Evolutionary conservation across 371 early-diverging fungal genomes (phyloP), one percentile per base, ranked within the genome.

Genomic region (Mucor lusitanicus): DNA sequence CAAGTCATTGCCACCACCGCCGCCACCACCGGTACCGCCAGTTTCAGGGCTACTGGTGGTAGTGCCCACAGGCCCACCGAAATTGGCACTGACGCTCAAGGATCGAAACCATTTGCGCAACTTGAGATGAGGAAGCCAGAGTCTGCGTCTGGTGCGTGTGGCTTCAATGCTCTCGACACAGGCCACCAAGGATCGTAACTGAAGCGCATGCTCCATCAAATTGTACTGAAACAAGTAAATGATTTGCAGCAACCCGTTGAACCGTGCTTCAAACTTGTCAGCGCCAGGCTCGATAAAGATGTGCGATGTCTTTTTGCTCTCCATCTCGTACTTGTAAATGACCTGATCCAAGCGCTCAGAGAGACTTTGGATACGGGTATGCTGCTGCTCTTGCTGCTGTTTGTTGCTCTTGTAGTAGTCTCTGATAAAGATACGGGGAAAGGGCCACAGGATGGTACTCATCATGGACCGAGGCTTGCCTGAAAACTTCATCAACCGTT

Each of bases 361-460:
- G 13, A 64, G 53, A 6, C n/a, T 15, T 11, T 63, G 39, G 5
- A 63, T 54, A 3, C 33, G 53, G 3, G 23, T 25, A 17, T 50
- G 53, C n/a, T 59, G 32, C 15, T 39, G 40, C 12, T 55, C 37
- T 25, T 27, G 12, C 37, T 64, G 28, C 12, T 56, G 40, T 33
- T 25, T 35, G 11, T 54, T 48, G 19, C 9, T 59, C 19, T 12
- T 27, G 42, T 63, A 63, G 39, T 64, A 64, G 28, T 67, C 68
- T 0, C 66, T 44, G 25, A 69, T 44, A n/a, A 64, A 68, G 12
- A 80, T 28, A 15, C 78, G 72, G 12, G 81, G 81, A 30, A 81
- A 81, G 1, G 81, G 81, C 81, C 81, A 81, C 12, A 81, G 25
- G 1, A 81, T 23, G 11, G 71, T 72, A 39, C 70, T 76, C 19